Percentiles rank a stretch among this genome's conserved stretches.
Evolutionary conservation across 305 asterid genomes (phyloP).

Genomic region (Fraxinus sp.): DNA sequence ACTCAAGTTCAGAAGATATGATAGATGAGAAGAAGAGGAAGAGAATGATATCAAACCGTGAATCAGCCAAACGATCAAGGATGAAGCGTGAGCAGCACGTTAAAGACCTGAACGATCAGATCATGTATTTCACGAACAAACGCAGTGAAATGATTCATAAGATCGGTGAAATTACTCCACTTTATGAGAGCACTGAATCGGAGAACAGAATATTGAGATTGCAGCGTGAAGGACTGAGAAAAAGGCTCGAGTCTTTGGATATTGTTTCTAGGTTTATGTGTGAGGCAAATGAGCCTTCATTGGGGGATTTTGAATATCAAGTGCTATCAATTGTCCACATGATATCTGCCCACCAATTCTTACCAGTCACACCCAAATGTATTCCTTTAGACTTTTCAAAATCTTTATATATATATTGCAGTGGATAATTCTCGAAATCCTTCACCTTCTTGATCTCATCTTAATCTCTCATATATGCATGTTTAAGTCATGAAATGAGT

Average conservation of each 20-base stretch:
- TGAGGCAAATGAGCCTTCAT: neutral
- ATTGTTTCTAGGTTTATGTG: neutral
- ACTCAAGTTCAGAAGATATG: constrained; percentile 31
- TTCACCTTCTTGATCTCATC: neutral
- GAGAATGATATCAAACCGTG: constrained; percentile 61
- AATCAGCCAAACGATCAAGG: constrained; percentile 59
- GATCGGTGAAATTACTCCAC: constrained; percentile 23
- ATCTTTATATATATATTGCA: constrained; percentile 3
- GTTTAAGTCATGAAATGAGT: constrained; percentile 28
- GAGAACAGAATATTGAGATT: neutral
- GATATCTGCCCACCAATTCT: constrained; percentile 29
- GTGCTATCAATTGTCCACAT: constrained; percentile 35
- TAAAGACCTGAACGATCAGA: constrained; percentile 53
- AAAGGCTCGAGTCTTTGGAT: neutral
- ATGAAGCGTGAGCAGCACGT: constrained; percentile 54
- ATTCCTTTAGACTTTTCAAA: constrained; percentile 16
- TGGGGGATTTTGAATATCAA: neutral
- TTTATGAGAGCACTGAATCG: neutral
- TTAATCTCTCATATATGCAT: neutral
- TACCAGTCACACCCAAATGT: constrained; percentile 24
- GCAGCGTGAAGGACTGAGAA: neutral
- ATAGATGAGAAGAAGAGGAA: constrained; percentile 52
- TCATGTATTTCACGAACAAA: constrained; percentile 25
- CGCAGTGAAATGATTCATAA: constrained; percentile 23
- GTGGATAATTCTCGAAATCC: constrained; percentile 20